Evolutionary conservation across 768 basidiomycete genomes (phyloP), one percentile per base, ranked within the genome.

Genomic region (Galerina marginata): DNA sequence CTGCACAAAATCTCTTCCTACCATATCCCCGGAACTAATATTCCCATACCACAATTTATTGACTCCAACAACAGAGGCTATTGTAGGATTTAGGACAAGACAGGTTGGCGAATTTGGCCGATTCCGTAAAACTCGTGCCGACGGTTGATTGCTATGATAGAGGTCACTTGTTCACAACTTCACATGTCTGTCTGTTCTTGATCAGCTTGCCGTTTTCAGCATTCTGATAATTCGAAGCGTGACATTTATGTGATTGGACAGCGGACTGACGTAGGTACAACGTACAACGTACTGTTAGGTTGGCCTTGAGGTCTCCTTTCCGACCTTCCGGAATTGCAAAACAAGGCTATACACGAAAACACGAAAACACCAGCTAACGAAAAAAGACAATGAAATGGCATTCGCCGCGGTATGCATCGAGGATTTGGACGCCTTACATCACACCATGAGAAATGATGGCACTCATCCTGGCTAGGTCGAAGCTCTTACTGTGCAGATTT

Each of bases 11-110:
- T 61, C 64, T 51, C 50, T 60, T 48, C 45, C 42, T 14, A 50
- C 65, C 65, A 63, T 63, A 67, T 60, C 60, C 65, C 63, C 65
- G 68, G 68, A 59, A 48, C 62, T 62, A 44, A 54, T 46, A 63
- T 65, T 60, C 64, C 64, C 58, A 60, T 38, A 45, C 48, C 25
- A 51, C 47, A 55, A 23, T 16, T 48, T 46, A 38, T 60, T 26
- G 49, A 26, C 33, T 52, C 40, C 38, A 58, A 51, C 20, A 20
- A 20, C 20, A 20, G 20, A 20, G 20, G 20, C 51, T 45, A 29
- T 45, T 50, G 48, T 49, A 23, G 43, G 44, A 43, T 29, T 48
- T 37, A 48, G 16, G 44, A 47, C 26, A 49, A 55, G 43, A 20
- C 33, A 52, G 44, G 37, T 40, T 26, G 33, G 54, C 61, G 57